Percentiles rank a stretch among this genome's conserved stretches.
phyloP scores from a whole-genome alignment of 2,329 filamentous ascomycete genomes.

The Fusarium subglutinans region DNA sequence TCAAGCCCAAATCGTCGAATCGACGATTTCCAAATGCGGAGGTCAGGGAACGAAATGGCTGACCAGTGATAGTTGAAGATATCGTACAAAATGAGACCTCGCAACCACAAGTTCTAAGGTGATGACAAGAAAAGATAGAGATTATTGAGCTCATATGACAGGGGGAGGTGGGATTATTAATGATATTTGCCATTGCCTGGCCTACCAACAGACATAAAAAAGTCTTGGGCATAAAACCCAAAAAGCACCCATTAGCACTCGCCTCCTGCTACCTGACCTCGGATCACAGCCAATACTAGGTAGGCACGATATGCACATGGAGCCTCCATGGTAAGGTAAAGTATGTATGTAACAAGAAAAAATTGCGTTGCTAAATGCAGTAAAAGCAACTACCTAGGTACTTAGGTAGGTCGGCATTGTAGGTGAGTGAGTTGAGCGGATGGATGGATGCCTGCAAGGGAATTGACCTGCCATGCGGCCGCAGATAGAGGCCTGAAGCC shows the following conservation, averaged over 20 bases:
- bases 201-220: not conserved
- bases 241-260: not conserved
- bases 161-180: conserved; percentile 15
- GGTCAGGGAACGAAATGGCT: not conserved
- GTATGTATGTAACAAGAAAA: not conserved
- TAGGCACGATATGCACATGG: not conserved
- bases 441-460: not conserved
- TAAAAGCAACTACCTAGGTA: not conserved
- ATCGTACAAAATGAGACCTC: not conserved
- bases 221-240: conserved; percentile 2
- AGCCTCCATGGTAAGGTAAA: not conserved
- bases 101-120: not conserved
- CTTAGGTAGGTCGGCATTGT: not conserved
- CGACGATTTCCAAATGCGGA: conserved; percentile 3
- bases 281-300: conserved; percentile 10
- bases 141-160: not conserved
- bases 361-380: conserved; percentile 1
- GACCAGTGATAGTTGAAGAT: not conserved
- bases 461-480: not conserved
- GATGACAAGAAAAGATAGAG: not conserved
- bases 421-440: not conserved
- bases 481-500: not conserved
- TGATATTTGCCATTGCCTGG: conserved; percentile 5
- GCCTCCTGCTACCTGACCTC: not conserved
- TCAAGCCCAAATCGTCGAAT: not conserved